These are phyloP conservation scores for Aspergillus costaricaensis DNA, from an alignment of 2,329 filamentous ascomycete genomes.

Conservation along the genomic window DNA sequence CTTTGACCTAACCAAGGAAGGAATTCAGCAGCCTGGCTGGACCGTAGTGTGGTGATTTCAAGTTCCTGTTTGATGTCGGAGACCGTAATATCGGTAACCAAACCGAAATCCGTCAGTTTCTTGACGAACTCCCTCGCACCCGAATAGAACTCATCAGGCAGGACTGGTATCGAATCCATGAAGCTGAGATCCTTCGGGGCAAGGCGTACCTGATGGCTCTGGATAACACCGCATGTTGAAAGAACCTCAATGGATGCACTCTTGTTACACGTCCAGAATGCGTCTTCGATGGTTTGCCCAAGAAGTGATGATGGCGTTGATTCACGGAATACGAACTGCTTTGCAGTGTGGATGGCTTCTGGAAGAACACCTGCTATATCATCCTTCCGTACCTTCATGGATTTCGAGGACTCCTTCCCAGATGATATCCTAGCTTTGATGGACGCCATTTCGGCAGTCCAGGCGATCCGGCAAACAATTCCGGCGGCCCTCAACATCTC, in stretches of 20 bases:
- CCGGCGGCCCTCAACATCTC: conserved; percentile 90
- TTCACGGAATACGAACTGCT: conserved; percentile 84
- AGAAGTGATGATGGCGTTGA: conserved; percentile 86
- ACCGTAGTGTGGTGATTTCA: conserved; percentile 76
- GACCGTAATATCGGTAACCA: conserved; percentile 85
- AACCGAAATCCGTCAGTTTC: conserved; percentile 78
- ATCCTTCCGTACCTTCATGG: conserved; percentile 60
- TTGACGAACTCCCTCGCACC: conserved; percentile 71
- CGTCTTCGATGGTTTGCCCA: conserved; percentile 85
- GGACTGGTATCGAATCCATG: conserved; percentile 81
- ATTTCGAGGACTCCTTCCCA: conserved; percentile 30
- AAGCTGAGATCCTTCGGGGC: conserved; percentile 72
- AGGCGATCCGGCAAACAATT: conserved; percentile 85
- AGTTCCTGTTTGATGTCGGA: conserved; percentile 83
- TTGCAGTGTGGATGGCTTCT: conserved; percentile 77
- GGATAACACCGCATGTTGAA: conserved; percentile 82
- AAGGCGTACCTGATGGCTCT: conserved; percentile 80
- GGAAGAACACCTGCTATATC: conserved; percentile 70
- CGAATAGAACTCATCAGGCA: conserved; percentile 74
- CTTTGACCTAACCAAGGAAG: conserved; percentile 80
- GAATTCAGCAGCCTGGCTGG: conserved; percentile 77
- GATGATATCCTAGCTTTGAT: conserved; percentile 63
- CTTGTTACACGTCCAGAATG: conserved; percentile 91
- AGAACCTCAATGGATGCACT: conserved; percentile 82
- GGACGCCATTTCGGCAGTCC: conserved; percentile 80